Evolutionary conservation across 768 basidiomycete species (phyloP).

Genomic region (Agrocybe pediades): DNA sequence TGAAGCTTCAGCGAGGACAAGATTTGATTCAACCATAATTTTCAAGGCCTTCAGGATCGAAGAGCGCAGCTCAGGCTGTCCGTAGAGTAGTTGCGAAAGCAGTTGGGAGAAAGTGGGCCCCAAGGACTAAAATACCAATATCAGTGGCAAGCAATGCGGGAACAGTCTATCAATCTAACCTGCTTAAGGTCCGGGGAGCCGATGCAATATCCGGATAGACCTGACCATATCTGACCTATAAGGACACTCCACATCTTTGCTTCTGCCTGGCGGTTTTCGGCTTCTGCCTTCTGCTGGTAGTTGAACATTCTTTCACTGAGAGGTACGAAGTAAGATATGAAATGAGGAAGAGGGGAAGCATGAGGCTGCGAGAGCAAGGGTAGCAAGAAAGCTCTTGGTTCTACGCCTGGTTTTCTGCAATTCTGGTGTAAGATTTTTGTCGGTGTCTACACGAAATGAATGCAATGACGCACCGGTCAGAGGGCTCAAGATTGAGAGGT

Average conservation of each 20-base stretch:
- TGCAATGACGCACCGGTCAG: slow-evolving; percentile 63
- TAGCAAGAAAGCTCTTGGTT: slow-evolving; percentile 90
- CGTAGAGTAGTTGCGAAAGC: slow-evolving; percentile 92
- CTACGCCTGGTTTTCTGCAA: slow-evolving; percentile 66
- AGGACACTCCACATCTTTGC: slow-evolving; percentile 96
- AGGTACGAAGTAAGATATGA: slow-evolving; percentile 89
- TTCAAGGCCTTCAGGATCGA: slow-evolving; percentile 83
- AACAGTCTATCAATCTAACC: slow-evolving; percentile 36
- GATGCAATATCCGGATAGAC: slow-evolving; percentile 89
- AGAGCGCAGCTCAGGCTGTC: slow-evolving; percentile 81
- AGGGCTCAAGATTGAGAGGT: slow-evolving; percentile 86
- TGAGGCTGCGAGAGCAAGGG: slow-evolving; percentile 84
- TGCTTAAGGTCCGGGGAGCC: slow-evolving; percentile 72
- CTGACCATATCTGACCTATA: slow-evolving; percentile 91
- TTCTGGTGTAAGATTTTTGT: slow-evolving; percentile 7
- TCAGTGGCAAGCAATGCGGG: too few species aligned
- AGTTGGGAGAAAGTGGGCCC: slow-evolving; percentile 80
- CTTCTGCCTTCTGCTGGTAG: slow-evolving; percentile 78
- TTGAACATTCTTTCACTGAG: slow-evolving; percentile 93
- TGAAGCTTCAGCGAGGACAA: slow-evolving; percentile 35
- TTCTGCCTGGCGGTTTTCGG: slow-evolving; percentile 73
- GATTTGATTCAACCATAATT: slow-evolving; percentile 79
- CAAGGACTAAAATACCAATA: slow-evolving; percentile 71
- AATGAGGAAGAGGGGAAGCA: slow-evolving; percentile 80
- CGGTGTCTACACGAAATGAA: background rate